phyloP scores from a whole-genome alignment of 805 yeast genomes.

The Alloascoidea africana region DNA sequence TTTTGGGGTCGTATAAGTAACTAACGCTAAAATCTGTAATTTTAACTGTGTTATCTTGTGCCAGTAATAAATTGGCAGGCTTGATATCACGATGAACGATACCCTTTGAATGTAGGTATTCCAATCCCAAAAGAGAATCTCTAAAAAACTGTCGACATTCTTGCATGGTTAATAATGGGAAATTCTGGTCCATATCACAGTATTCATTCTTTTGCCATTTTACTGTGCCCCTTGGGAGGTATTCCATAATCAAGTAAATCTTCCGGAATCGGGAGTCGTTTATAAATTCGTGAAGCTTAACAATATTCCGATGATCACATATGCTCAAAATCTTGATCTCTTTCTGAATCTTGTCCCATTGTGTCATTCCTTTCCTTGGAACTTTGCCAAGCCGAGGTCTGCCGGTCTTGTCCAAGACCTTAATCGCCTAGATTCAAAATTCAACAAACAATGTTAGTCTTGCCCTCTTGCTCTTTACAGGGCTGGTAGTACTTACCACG shows the following conservation, averaged over 20 bases:
- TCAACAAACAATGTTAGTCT: too few species aligned
- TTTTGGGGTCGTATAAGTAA: constrained; percentile 44
- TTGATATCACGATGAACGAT: constrained; percentile 94
- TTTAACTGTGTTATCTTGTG: constrained; percentile 60
- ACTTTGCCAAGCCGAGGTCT: constrained; percentile 35
- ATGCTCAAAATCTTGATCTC: constrained; percentile 91
- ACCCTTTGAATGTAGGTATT: constrained; percentile 80
- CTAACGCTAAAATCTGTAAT: constrained; percentile 97
- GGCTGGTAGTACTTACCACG: constrained; percentile 23
- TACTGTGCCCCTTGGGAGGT: constrained; percentile 81
- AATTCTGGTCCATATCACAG: constrained; percentile 20
- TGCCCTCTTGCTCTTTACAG: too few species aligned
- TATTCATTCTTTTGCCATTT: constrained; percentile 48
- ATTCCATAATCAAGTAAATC: constrained; percentile 82
- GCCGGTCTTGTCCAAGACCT: constrained; percentile 70
- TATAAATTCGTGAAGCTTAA: constrained; percentile 67
- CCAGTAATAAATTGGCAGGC: constrained; percentile 78
- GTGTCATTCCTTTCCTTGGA: constrained; percentile 21
- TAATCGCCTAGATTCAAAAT: constrained; percentile 65
- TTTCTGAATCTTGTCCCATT: constrained; percentile 63
- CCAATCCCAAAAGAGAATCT: constrained; percentile 78
- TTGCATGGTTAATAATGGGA: constrained; percentile 53
- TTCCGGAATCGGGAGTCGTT: constrained; percentile 77
- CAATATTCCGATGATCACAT: constrained; percentile 88
- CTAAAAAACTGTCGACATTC: constrained; percentile 61